Percentiles rank a stretch among this genome's conserved stretches.
Evolutionary conservation across 805 yeast species (phyloP).

Genomic region (Suhomyces kilbournensis): DNA sequence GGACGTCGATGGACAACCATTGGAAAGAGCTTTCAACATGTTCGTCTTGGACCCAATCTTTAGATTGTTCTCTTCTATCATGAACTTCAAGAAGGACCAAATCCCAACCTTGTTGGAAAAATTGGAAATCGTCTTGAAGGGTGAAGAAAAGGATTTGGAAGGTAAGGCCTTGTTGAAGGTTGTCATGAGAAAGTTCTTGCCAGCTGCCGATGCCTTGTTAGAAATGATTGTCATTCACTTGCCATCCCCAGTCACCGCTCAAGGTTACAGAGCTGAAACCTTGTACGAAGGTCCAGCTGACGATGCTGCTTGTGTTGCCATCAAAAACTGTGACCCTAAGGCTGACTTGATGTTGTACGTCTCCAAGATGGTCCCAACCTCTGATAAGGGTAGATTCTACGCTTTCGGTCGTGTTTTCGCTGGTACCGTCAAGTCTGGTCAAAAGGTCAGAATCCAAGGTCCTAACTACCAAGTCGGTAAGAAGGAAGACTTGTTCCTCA

Average conservation of each 20-base stretch:
- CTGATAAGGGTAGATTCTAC: slow-evolving; percentile 99
- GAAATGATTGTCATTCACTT: slow-evolving; percentile 98
- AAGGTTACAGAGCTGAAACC: slow-evolving; percentile 97
- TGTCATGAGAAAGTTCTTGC: slow-evolving; percentile 99
- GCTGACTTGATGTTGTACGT: slow-evolving; percentile 99
- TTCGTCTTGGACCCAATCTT: slow-evolving; percentile 98
- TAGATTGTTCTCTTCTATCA: slow-evolving; percentile 93
- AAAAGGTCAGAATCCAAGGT: slow-evolving; percentile 99
- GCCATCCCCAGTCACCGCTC: slow-evolving; percentile 99
- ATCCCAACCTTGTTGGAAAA: slow-evolving; percentile 87
- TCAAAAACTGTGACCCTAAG: slow-evolving; percentile 97
- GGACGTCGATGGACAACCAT: slow-evolving; percentile 91
- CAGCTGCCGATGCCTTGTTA: slow-evolving; percentile 99
- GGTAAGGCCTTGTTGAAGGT: slow-evolving; percentile 98
- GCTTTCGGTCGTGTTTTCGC: slow-evolving; percentile 99
- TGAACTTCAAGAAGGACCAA: slow-evolving; percentile 99
- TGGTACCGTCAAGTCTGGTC: slow-evolving; percentile 98
- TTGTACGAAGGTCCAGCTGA: slow-evolving; percentile 98
- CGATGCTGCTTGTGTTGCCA: slow-evolving; percentile 86
- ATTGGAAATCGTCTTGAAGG: slow-evolving; percentile 89
- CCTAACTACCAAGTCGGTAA: slow-evolving; percentile 99
- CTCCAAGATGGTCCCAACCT: slow-evolving; percentile 99
- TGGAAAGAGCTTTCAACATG: slow-evolving; percentile 99
- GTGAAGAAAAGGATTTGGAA: slow-evolving; percentile 96
- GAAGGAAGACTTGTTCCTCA: slow-evolving; percentile 95